Evolutionary conservation across 805 yeast species (phyloP).

Genomic region (Cyberlindnera mississippiensis): DNA sequence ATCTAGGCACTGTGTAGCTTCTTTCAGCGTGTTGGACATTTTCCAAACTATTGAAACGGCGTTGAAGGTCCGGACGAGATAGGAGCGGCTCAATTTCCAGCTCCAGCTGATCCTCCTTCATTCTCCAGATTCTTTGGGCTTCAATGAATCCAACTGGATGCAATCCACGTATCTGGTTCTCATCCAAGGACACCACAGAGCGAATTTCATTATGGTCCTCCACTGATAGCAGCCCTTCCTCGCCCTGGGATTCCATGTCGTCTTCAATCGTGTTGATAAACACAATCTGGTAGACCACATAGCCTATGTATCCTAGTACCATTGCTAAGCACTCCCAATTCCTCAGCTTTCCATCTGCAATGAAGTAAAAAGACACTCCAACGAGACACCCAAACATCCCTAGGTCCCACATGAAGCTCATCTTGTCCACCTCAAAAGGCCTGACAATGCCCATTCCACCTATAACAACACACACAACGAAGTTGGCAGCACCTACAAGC

Average conservation of each 20-base stretch:
- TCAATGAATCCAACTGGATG: slow-evolving; percentile 35
- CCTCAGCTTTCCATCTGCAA: slow-evolving; percentile 52
- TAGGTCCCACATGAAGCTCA: slow-evolving; percentile 57
- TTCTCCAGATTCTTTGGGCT: slow-evolving; percentile 34
- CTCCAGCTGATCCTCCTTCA: background rate
- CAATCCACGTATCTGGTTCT: slow-evolving; percentile 18
- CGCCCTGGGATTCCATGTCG: background rate
- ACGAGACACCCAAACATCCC: slow-evolving; percentile 51
- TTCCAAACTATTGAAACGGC: slow-evolving; percentile 4
- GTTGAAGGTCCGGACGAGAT: background rate
- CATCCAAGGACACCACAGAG: slow-evolving; percentile 18
- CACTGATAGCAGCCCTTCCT: slow-evolving; percentile 1
- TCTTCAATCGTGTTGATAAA: slow-evolving; percentile 23
- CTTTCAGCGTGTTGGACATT: too few relatives aligned
- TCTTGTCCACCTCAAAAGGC: slow-evolving; percentile 57
- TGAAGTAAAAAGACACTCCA: slow-evolving; percentile 44
- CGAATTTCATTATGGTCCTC: background rate
- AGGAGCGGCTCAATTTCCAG: background rate
- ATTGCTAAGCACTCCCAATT: slow-evolving; percentile 54
- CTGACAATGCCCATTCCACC: slow-evolving; percentile 71
- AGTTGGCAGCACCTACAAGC: slow-evolving; percentile 84
- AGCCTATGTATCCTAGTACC: slow-evolving; percentile 51
- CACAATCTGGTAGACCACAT: slow-evolving; percentile 46
- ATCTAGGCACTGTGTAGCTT: too few relatives aligned
- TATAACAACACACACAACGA: slow-evolving; percentile 72